Base-by-base conservation (phyloP, 23 red algal species). In the Gracilaria domingensis region DNA sequence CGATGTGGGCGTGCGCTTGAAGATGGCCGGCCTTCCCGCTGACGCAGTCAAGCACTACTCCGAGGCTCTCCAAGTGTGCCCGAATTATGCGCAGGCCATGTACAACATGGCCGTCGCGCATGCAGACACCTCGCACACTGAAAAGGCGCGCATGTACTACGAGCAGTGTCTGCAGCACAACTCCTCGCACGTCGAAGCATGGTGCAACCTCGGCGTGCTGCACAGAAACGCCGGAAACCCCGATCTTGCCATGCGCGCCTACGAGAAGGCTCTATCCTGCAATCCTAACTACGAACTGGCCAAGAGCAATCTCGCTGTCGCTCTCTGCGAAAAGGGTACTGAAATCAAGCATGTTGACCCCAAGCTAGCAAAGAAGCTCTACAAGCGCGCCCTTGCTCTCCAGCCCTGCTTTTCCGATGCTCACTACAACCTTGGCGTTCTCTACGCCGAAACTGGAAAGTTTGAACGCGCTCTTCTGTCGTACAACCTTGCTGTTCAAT, bases 221-320 rank as follows among this genome's bases (percentile, higher is more conserved):
- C 90, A 96, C 36, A 76, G 82, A 24, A 89, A 81, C 51, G 86
- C 71, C 51, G 88, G 94, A 2, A 81, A 93, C 50, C 32, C 88
- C 0, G 75, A 80, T 74, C 64, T 75, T 25, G 94, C 94, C 9
- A 91, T 96, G 58, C 44, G 67, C 16, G 88, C 80, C 47, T 96
- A 96, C 50, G 90, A 96, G 17, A 60, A 78, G 39, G 88, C 94
- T 0, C 56, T 96, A 9, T 59, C 67, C 28, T 55, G 71, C 17
- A 91, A 96, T 87, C 72, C 85, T 20, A 96, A 96, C 66, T 96
- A 82, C 72, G 94, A 93, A 29, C 74, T 96, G 37, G 94, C 94
- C 35, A 81, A 84, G 24, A 80, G 76, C 21, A 96, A 96, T 69
- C 44, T 96, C 28, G 82, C 94, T 47, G 82, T 96, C 24, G 94